Evolutionary conservation across 2,329 filamentous ascomycete species (phyloP), one percentile per base, ranked within the genome.

Genomic region (Stagonosporopsis rhizophila): DNA sequence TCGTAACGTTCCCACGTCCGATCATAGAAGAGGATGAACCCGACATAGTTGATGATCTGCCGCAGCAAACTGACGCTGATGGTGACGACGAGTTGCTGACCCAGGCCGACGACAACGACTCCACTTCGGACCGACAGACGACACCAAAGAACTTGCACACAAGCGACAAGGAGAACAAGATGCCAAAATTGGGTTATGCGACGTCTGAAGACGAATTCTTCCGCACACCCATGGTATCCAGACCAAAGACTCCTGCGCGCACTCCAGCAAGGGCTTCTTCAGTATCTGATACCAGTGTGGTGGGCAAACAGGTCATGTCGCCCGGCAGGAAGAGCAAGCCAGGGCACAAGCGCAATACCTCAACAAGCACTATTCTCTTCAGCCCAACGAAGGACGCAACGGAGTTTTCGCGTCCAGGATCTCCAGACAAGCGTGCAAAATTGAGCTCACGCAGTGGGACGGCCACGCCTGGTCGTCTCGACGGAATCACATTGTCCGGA

Each of bases 21-120:
- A 77, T 77, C 37, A 72, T 75, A 23, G 77, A 85, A 73, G 79
- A 81, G 63, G 73, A 82, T 75, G 67, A 79, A 69, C 69, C 64
- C 2, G 70, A 66, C 5, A 65, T 74, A n/a, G 74, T 70, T 47
- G 72, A 80, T 54, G 74, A 82, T 56, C 61, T 80, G 37, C 78
- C 82, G 39, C 82, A 78, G 68, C 87, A 92, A 55, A 92, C 90
- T 0, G 91, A 95, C 68, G 91, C 88, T 6, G 92, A 96, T 70
- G 91, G 92, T 0, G 93, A 97, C 67, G 93, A 96, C 67, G 93
- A 97, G 74, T 80, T 93, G n/a, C 84, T 90, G 12, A 93, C 90
- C 3, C 89, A 93, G 53, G 86, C 87, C 28, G 80, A 82, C 27
- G 79, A 82, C n/a, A 77, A 76, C n/a, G 63, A 65, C 23, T 66